phyloP scores from a whole-genome alignment of 2,329 filamentous ascomycete genomes.

The Clonostachys sp. region DNA sequence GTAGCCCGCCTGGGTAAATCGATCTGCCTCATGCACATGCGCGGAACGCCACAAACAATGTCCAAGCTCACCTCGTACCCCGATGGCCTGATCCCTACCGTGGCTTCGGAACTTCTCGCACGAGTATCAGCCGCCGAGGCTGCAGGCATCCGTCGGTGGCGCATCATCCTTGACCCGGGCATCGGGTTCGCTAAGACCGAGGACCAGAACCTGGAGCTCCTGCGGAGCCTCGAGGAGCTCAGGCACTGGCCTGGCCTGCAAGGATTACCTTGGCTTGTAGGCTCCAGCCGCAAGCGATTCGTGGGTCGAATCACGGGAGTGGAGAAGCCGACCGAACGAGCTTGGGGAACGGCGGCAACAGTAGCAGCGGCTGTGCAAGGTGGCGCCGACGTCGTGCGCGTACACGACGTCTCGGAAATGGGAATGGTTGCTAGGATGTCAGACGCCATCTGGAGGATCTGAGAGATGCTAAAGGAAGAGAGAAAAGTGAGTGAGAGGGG shows the following conservation, averaged over 20 bases:
- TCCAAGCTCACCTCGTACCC: conserved; percentile 63
- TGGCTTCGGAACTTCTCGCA: conserved; percentile 63
- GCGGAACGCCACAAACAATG: conserved; percentile 83
- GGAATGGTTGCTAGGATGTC: conserved; percentile 76
- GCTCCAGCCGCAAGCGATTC: conserved; percentile 85
- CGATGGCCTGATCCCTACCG: conserved; percentile 57
- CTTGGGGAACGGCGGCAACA: conserved; percentile 84
- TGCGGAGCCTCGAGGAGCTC: conserved; percentile 63
- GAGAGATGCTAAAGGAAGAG: conserved; percentile 1
- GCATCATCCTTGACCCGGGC: conserved; percentile 90
- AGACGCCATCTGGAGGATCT: conserved; percentile 80
- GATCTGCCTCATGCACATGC: conserved; percentile 89
- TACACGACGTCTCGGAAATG: conserved; percentile 92
- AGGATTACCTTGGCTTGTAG: conserved; percentile 82
- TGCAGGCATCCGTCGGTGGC: conserved; percentile 85
- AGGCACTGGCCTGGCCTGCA: conserved; percentile 59
- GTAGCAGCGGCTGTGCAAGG: conserved; percentile 81
- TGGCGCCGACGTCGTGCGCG: conserved; percentile 85
- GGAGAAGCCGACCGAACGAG: conserved; percentile 61
- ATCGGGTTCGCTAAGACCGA: conserved; percentile 88
- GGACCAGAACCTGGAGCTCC: conserved; percentile 75
- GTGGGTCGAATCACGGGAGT: conserved; percentile 80
- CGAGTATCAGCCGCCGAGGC: conserved; percentile 71
- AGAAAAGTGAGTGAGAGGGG: too few species aligned
- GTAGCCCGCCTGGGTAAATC: conserved; percentile 75